Conservation (phyloP, 2,329 filamentous ascomycete genomes). For the Phaeosphaeriaceae sp. region DNA sequence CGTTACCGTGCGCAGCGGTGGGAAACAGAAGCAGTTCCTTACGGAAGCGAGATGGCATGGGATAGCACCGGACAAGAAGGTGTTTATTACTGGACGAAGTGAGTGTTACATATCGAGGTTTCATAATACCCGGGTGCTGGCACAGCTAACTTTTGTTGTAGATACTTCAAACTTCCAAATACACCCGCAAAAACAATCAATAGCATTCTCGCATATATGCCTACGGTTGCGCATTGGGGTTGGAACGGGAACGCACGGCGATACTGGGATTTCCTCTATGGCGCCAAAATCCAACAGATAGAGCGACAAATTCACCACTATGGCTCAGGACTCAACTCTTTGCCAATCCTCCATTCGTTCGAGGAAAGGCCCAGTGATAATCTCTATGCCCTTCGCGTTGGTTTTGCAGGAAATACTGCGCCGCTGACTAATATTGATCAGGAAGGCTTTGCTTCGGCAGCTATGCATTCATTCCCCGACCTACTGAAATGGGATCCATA, state of each 20-base stretch:
- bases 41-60: slow-evolving; percentile 68
- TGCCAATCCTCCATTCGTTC: slow-evolving; percentile 61
- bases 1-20: slow-evolving; percentile 57
- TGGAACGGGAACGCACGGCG: slow-evolving; percentile 67
- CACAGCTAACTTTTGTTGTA: slow-evolving; percentile 1
- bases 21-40: slow-evolving; percentile 60
- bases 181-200: slow-evolving; percentile 61
- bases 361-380: slow-evolving; percentile 53
- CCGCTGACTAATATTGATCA: slow-evolving; percentile 63
- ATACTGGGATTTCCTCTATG: slow-evolving; percentile 66
- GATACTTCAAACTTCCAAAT: slow-evolving; percentile 57
- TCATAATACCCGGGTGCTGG: background rate
- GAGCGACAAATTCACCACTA: slow-evolving; percentile 66
- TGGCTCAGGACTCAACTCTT: slow-evolving; percentile 63
- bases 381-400: slow-evolving; percentile 60
- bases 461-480: slow-evolving; percentile 65
- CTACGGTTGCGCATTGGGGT: slow-evolving; percentile 66
- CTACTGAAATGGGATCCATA: slow-evolving; percentile 63
- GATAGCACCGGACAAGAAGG: slow-evolving; percentile 68
- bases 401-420: slow-evolving; percentile 61
- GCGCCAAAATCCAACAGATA: slow-evolving; percentile 49
- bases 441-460: slow-evolving; percentile 61
- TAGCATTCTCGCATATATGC: slow-evolving; percentile 63
- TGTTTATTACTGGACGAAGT: slow-evolving; percentile 64
- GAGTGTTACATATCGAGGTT: background rate